Conservation (phyloP, 2,329 filamentous ascomycete genomes). For the Aspergillus flavus region DNA sequence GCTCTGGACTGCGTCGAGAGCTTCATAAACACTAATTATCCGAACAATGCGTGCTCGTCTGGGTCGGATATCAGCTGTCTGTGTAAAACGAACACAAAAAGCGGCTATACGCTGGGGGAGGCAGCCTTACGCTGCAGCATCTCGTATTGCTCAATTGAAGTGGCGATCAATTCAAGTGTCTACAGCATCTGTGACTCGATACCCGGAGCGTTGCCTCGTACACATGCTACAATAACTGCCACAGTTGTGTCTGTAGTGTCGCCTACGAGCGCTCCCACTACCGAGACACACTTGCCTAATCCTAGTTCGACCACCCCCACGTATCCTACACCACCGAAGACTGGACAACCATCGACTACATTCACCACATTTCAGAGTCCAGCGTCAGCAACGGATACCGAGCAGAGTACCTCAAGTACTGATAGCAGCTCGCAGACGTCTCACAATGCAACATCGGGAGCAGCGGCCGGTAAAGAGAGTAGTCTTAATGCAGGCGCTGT, state of each 20-base stretch:
- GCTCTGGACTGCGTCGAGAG: slow-evolving; percentile 63
- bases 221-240: slow-evolving; percentile 41
- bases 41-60: slow-evolving; percentile 51
- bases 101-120: slow-evolving; percentile 72
- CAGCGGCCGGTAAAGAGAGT: slow-evolving; percentile 10
- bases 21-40: slow-evolving; percentile 65
- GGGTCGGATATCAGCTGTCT: slow-evolving; percentile 63
- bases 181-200: slow-evolving; percentile 59
- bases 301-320: neutral
- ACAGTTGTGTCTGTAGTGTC: slow-evolving; percentile 27
- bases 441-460: slow-evolving; percentile 9
- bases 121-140: slow-evolving; percentile 69
- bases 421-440: slow-evolving; percentile 12
- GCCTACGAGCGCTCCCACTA: slow-evolving; percentile 9
- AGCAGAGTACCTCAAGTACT: slow-evolving; percentile 19
- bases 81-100: slow-evolving; percentile 61
- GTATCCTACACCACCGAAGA: neutral
- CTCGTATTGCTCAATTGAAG: slow-evolving; percentile 56
- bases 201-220: slow-evolving; percentile 36
- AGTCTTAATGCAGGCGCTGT: slow-evolving; percentile 34
- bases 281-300: slow-evolving; percentile 5
- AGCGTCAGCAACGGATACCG: slow-evolving; percentile 17
- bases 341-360: slow-evolving; percentile 4
- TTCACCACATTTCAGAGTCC: slow-evolving; percentile 22
- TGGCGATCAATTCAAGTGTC: slow-evolving; percentile 48